Percentiles rank a stretch among this genome's conserved stretches.
phyloP scores from a whole-genome alignment of 2,329 filamentous ascomycete species.

The Neopestalotiopsis rosae region DNA sequence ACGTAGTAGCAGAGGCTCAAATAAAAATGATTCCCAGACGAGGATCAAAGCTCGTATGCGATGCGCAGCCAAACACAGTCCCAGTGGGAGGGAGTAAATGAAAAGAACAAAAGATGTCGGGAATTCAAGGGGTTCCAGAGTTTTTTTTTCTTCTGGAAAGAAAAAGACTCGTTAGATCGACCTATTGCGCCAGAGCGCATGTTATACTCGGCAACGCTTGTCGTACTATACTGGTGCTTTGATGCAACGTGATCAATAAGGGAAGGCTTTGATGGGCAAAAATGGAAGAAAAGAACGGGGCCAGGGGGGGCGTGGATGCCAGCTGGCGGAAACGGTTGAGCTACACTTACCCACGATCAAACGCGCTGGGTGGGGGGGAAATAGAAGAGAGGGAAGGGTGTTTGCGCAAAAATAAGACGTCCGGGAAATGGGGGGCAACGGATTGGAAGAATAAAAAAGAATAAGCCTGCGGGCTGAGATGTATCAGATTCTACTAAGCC shows the following conservation, averaged over 20 bases:
- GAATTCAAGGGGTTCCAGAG: no score
- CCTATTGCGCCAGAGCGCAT: neutral
- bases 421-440: neutral
- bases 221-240: neutral
- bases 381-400: neutral
- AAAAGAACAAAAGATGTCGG: no score
- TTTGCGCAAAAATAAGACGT: neutral
- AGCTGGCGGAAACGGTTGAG: neutral
- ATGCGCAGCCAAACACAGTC: no score
- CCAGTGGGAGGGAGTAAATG: no score
- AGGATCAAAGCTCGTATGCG: no score
- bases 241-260: conserved; percentile 1
- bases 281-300: neutral
- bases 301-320: neutral
- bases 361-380: neutral
- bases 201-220: neutral
- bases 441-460: neutral
- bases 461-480: neutral
- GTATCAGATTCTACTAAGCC: no score
- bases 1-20: no score
- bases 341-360: neutral
- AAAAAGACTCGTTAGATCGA: neutral
- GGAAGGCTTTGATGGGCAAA: neutral
- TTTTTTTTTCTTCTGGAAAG: neutral
- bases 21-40: no score